A percentile compares a stretch with the other conserved stretches of the same genome.
Conservation (phyloP, 345 rosid genomes). For the Aegle marmelos region DNA sequence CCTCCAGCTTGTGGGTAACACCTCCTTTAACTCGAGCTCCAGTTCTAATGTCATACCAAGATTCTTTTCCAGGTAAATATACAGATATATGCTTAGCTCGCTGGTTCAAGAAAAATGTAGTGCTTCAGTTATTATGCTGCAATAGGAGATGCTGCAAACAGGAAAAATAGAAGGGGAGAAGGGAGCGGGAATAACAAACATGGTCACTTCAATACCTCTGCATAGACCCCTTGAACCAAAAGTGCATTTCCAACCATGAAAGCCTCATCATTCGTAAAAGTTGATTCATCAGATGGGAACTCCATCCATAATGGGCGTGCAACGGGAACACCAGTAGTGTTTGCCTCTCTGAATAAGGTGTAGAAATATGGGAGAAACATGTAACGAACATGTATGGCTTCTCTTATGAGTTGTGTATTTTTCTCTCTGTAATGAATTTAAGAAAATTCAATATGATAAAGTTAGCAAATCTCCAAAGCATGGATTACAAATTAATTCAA, state of each 20-base stretch:
- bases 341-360: slow-evolving; percentile 96
- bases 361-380: slow-evolving; percentile 85
- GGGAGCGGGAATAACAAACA: slow-evolving; percentile 1
- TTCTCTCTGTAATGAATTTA: slow-evolving; percentile 55
- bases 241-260: slow-evolving; percentile 95
- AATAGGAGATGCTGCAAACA: neutral
- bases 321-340: slow-evolving; percentile 77
- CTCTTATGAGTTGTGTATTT: slow-evolving; percentile 80
- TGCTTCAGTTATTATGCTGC: neutral
- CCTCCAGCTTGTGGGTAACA: slow-evolving; percentile 63
- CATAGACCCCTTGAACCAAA: slow-evolving; percentile 89
- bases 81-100: slow-evolving; percentile 65
- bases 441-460: slow-evolving; percentile 5
- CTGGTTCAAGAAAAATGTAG: slow-evolving; percentile 32
- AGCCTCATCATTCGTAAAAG: slow-evolving; percentile 86
- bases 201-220: slow-evolving; percentile 49
- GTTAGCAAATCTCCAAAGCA: neutral
- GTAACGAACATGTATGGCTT: slow-evolving; percentile 88
- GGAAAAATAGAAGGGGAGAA: slow-evolving; percentile 1
- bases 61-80: slow-evolving; percentile 87
- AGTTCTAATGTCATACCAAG: slow-evolving; percentile 83
- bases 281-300: slow-evolving; percentile 84
- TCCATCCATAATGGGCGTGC: slow-evolving; percentile 98
- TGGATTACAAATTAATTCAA: neutral
- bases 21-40: slow-evolving; percentile 70